These are phyloP conservation scores for Stylosanthes scabra DNA, from an alignment of 331 rosid genomes.

Conservation along the genomic window DNA sequence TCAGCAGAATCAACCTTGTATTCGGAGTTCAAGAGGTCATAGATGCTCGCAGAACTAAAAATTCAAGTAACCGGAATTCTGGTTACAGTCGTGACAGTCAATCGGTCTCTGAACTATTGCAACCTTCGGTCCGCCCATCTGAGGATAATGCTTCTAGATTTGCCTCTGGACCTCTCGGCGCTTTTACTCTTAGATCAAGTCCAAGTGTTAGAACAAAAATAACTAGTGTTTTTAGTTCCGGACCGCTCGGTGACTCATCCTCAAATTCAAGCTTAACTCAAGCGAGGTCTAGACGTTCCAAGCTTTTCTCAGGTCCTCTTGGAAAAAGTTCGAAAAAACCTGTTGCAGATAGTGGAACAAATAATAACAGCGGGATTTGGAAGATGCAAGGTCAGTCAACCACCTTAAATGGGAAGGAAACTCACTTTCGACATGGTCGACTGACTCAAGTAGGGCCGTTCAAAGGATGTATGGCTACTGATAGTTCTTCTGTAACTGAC, in stretches of 20 bases:
- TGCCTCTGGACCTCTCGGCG: conserved; percentile 94
- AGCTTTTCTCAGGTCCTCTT: conserved; percentile 84
- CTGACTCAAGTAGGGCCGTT: conserved; percentile 93
- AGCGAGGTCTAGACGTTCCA: conserved; percentile 51
- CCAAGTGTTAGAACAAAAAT: conserved; percentile 46
- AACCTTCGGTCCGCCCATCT: conserved; percentile 59
- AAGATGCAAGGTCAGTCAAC: conserved; percentile 49
- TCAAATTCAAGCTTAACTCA: conserved; percentile 64
- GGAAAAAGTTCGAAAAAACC: conserved; percentile 57
- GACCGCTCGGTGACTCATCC: conserved; percentile 68
- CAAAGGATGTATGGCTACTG: conserved; percentile 67
- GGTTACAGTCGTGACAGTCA: conserved; percentile 65
- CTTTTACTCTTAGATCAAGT: conserved; percentile 50
- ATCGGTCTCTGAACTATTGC: conserved; percentile 81
- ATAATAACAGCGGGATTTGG: conserved; percentile 67
- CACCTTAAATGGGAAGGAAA: conserved; percentile 56
- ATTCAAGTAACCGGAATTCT: conserved; percentile 48
- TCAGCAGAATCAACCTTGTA: conserved; percentile 72
- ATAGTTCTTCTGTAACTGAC: conserved; percentile 53
- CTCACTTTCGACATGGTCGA: conserved; percentile 54
- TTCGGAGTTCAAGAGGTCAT: conserved; percentile 67
- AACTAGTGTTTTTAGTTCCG: conserved; percentile 60
- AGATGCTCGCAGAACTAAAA: conserved; percentile 47
- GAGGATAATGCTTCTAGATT: conserved; percentile 64
- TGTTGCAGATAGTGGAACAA: conserved; percentile 60